phyloP scores from a whole-genome alignment of 768 basidiomycete species.

The Trametopsis cervina region DNA sequence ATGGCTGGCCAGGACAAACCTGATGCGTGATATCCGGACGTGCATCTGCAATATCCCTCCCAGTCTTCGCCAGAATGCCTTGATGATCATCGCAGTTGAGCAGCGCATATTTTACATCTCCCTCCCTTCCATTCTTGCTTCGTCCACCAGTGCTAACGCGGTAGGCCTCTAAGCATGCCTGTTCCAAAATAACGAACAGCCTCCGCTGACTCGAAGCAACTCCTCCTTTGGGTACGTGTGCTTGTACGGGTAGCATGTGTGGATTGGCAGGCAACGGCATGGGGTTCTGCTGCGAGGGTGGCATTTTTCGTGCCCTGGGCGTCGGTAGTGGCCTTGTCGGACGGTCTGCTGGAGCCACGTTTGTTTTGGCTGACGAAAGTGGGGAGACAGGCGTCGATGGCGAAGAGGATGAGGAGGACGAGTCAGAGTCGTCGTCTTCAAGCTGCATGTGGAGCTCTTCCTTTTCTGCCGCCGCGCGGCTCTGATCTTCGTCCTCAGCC shows the following conservation, averaged over 20 bases:
- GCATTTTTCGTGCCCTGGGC: constrained; percentile 50
- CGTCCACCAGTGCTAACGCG: constrained; percentile 60
- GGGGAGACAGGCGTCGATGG: constrained; percentile 15
- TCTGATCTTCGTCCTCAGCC: constrained; percentile 18
- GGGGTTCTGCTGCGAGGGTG: constrained; percentile 35
- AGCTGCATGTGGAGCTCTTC: constrained; percentile 20
- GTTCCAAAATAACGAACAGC: constrained; percentile 86
- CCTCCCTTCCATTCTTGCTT: constrained; percentile 44
- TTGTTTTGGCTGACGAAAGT: constrained; percentile 15
- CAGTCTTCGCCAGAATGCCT: constrained; percentile 95
- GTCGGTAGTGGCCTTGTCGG: constrained; percentile 58
- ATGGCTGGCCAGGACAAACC: constrained; percentile 51
- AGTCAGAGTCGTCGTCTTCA: constrained; percentile 13
- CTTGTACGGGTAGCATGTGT: constrained; percentile 76
- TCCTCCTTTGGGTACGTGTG: constrained; percentile 59
- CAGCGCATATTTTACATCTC: constrained; percentile 91
- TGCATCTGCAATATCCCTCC: constrained; percentile 98
- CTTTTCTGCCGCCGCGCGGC: constrained; percentile 24
- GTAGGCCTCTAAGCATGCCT: constrained; percentile 96
- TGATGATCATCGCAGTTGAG: constrained; percentile 99
- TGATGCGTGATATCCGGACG: constrained; percentile 98
- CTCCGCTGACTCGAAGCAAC: constrained; percentile 47
- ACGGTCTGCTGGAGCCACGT: constrained; percentile 28
- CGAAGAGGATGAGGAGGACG: constrained; percentile 12
- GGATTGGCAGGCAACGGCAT: constrained; percentile 56